Base-by-base conservation (phyloP, 2,329 filamentous ascomycete genomes). In the Lizonia empirigonia region DNA sequence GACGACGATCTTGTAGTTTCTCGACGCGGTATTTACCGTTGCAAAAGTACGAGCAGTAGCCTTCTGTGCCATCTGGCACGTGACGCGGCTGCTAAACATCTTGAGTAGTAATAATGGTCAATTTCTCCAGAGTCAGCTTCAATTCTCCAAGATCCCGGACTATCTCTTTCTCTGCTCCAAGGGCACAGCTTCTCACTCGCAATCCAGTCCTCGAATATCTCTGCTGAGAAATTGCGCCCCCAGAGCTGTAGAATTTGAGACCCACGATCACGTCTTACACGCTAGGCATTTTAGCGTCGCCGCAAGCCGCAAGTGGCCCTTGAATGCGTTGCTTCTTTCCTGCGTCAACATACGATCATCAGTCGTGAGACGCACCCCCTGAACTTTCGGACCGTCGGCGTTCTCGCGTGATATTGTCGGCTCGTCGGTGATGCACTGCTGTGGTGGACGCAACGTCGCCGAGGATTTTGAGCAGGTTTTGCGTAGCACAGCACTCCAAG, bases 1-100 rank as follows among this genome's bases (percentile, higher is more conserved):
- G 2, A 90, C 80, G 10, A 89, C 84, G 13, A 89, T 77, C 63
- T 81, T 85, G 77, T 89, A 86, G 57, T 75, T 78, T 42, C 72
- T 73, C 23, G 71, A 64, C 13, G 68, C 61, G 30, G 73, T 63
- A 45, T 37, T 59, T 30, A 67, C 63, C 2, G 65, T 68, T 33
- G 68, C 67, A 27, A 69, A 50, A 10, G 51, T 34, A 22, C 51
- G 51, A 9, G 40, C 40, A 30, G 39, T 39, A 29, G 36, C 32
- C 41, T 48, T 49, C 9, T 54, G 45, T 8, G 54, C 49, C 44
- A 49, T 44, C 19, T 47, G 50, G 50, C 50, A 56, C 41, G 53
- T 56, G 44, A 53, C 24, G 29, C 35, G 53, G 19, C 36, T 50
- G 44, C 45, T 36, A 41, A 56, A 34, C 50, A 53, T 53, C 2